Evolutionary conservation across 495 filamentous ascomycete genomes (phyloP), one percentile per base, ranked within the genome.

Genomic region (Lophium mytilinum): DNA sequence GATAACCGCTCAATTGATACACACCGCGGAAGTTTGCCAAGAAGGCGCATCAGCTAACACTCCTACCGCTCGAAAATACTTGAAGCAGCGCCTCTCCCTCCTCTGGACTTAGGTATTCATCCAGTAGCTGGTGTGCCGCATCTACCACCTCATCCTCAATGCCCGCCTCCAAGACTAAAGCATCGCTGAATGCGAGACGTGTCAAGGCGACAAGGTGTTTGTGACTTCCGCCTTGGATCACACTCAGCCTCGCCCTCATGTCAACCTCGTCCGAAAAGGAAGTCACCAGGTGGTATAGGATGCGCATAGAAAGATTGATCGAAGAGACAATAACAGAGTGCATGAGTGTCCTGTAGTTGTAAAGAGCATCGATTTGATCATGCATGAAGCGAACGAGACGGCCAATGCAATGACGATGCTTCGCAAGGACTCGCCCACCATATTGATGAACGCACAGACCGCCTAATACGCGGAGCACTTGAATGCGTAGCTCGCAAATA

Each of bases 71-170:
- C 9, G 72, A 74, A 67, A 84, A 87, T 24, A 77, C 81, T 36
- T 72, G 72, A 14, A 80, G 70, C 33, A 89, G 68, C 6, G 77
- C 82, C 67, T 86, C 83, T 2, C 83, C 85, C 68, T 89, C 86
- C 60, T 89, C 80, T 8, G 83, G 83, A 61, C 79, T 86, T 21
- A 87, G 75, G 62, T 78, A 77, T 51, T 78, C 76, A 62, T 88
- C 83, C 45, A 89, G 65, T 57, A 89, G 73, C 59, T 72, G 69
- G 62, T 84, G 80, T 50, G 86, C 86, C 68, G 75, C 79, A 52
- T 87, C 83, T 17, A 83, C 76, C 11, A 81, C 81, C 48, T 83
- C 83, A 50, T 86, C 80, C 18, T 83, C 79, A 51, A 89, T 83
- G 2, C 83, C 83, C 18, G 71, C 71, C 66, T 89, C 86, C 12